Percentiles rank a stretch among this genome's conserved stretches.
These are phyloP conservation scores for Aspergillus biplanus DNA, from an alignment of 495 filamentous ascomycete genomes.

Conservation along the genomic window DNA sequence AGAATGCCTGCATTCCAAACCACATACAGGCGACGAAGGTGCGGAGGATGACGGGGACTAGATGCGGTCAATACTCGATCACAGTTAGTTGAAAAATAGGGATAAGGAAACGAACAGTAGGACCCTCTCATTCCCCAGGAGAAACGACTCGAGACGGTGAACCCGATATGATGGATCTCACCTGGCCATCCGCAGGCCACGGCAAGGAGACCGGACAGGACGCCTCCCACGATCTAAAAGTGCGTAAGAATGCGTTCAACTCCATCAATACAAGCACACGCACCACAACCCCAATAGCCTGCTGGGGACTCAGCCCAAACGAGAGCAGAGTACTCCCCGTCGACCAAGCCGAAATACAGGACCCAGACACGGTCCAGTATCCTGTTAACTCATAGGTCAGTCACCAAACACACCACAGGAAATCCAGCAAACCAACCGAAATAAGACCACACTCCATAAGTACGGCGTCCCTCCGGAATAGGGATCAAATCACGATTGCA, in stretches of 20 bases:
- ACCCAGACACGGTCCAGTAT: constrained; percentile 15
- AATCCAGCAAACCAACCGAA: constrained; percentile 1
- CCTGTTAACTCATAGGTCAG: not conserved
- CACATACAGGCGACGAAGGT: constrained; percentile 14
- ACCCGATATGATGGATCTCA: constrained; percentile 16
- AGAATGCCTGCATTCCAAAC: constrained; percentile 19
- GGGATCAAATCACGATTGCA: constrained; percentile 16
- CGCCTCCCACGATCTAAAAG: constrained; percentile 4
- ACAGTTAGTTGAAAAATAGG: not conserved
- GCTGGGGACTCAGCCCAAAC: constrained; percentile 14
- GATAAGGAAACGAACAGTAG: constrained; percentile 1
- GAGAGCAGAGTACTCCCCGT: constrained; percentile 15
- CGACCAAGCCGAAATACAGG: constrained; percentile 15
- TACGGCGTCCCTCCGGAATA: constrained; percentile 5
- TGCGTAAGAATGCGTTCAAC: no score
- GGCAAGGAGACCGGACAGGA: not conserved
- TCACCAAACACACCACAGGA: not conserved
- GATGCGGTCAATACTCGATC: no score
- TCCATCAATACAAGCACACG: not conserved
- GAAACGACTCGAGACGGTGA: constrained; percentile 13
- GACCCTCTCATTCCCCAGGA: constrained; percentile 19
- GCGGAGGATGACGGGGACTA: constrained; percentile 16
- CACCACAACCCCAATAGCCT: constrained; percentile 14
- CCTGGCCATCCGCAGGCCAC: constrained; percentile 12
- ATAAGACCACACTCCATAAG: constrained; percentile 15